Percentiles rank a stretch among this genome's conserved stretches.
Evolutionary conservation across 768 basidiomycete genomes (phyloP).

Genomic region (Crucibulum laeve): DNA sequence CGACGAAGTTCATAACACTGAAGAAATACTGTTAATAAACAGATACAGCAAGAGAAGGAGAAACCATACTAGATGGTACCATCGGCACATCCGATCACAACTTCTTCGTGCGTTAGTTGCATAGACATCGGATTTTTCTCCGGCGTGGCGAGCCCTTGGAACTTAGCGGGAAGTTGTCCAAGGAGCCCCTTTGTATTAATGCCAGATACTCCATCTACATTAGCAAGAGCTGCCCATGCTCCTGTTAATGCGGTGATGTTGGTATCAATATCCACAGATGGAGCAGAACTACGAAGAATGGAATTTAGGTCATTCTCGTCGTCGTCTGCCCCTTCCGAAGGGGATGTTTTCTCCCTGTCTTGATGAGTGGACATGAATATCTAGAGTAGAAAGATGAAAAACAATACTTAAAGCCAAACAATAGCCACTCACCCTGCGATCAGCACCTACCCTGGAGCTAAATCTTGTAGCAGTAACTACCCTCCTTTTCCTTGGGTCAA

Average conservation of each 20-base stretch:
- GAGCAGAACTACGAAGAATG: conserved; percentile 16
- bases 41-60: neutral
- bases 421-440: conserved; percentile 59
- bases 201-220: conserved; percentile 20
- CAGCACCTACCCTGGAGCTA: conserved; percentile 77
- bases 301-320: conserved; percentile 20
- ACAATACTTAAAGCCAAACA: conserved; percentile 2
- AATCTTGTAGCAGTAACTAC: conserved; percentile 88
- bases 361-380: conserved; percentile 82
- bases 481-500: conserved; percentile 78
- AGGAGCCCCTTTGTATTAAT: conserved; percentile 52
- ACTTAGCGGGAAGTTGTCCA: conserved; percentile 63
- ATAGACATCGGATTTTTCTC: conserved; percentile 96
- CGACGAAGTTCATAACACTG: conserved; percentile 28
- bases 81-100: conserved; percentile 88
- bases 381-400: conserved; percentile 28
- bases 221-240: conserved; percentile 62
- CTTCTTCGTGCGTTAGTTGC: conserved; percentile 87
- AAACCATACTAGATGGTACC: conserved; percentile 84
- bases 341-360: conserved; percentile 36
- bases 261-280: conserved; percentile 57
- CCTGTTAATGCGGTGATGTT: conserved; percentile 67
- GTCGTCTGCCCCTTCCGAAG: conserved; percentile 19
- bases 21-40: neutral
- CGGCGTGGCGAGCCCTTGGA: conserved; percentile 75